A percentile compares a stretch with the other conserved stretches of the same genome.
phyloP scores from a whole-genome alignment of 2,329 filamentous ascomycete genomes.

The Penicillium oxalicum region DNA sequence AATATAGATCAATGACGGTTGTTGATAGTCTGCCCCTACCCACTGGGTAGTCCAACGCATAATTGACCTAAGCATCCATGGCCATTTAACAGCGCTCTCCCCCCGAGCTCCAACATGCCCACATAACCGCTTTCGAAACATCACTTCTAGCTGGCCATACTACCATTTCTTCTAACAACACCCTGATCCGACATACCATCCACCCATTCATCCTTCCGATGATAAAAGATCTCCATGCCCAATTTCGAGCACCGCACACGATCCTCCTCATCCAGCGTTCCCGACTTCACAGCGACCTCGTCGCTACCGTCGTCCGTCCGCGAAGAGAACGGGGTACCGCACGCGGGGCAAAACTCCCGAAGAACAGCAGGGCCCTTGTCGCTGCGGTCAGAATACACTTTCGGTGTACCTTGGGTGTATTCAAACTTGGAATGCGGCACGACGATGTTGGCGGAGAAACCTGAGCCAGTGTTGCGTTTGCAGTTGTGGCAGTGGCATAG shows the following conservation, averaged over 20 bases:
- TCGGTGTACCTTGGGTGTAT: conserved; percentile 18
- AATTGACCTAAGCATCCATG: too few relatives aligned
- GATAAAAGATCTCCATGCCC: conserved; percentile 17
- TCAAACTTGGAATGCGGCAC: conserved; percentile 9
- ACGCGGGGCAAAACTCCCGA: conserved; percentile 20
- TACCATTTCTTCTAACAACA: conserved; percentile 6
- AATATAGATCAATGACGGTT: too few relatives aligned
- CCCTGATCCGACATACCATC: conserved; percentile 6
- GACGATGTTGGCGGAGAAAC: conserved; percentile 22
- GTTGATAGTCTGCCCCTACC: too few relatives aligned
- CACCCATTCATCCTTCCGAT: conserved; percentile 20
- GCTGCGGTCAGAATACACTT: conserved; percentile 13
- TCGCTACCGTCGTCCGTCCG: conserved; percentile 3
- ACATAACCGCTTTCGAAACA: too few relatives aligned
- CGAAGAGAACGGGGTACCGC: conserved; percentile 18
- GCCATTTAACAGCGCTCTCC: too few relatives aligned
- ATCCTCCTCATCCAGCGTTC: conserved; percentile 18
- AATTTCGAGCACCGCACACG: conserved; percentile 10
- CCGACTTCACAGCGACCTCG: conserved; percentile 17
- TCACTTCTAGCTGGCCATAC: not conserved
- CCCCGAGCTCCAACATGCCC: too few relatives aligned
- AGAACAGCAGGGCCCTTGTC: conserved; percentile 10
- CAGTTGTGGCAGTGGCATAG: conserved; percentile 23
- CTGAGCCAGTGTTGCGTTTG: conserved; percentile 22
- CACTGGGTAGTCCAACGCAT: too few relatives aligned